Base-by-base conservation (phyloP, 2,329 filamentous ascomycete genomes). In the Cercospora zeae-maydis region DNA sequence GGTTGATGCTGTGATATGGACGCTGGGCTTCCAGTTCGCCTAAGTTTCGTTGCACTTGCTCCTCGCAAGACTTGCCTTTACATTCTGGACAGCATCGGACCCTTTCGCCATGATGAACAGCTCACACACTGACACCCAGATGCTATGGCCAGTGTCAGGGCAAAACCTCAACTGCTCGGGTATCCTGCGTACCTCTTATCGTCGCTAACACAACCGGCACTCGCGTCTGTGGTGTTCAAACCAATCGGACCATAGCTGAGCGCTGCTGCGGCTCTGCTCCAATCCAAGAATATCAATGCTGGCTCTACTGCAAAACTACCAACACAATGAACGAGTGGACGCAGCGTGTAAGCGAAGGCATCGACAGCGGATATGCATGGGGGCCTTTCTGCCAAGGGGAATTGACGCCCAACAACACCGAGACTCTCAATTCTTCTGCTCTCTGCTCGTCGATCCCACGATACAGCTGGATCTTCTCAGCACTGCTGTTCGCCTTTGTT, bases 231-330 rank as follows among this genome's bases (percentile, higher is more conserved):
- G 57, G 57, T 6, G 39, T 59, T 2, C 57, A 36, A 24, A 52
- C 19, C 14, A 52, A 59, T 13, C 57, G 47, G 14, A 59, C 57
- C 11, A 31, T 59, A 14, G 45, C 34, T 31, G 57, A 59, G 33
- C 30, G 47, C 11, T 59, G 57, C 33, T 59, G 57, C 45, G 37
- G 56, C n/a, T 45, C 55, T n/a, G 55, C 34, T 4, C 27, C 42
- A 9, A 19, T 65, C 2, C 55, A 55, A 30, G 37, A 63, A 34
- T 65, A 65, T 16, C 59, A 65, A 55, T 65, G 63, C 37, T 65
- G 63, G 63, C 30, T 56, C 3, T 65, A 62, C 34, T 65, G 63
- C 36, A 55, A 59, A 21, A 42, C 45, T 3, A 34, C 27, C 3
- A 9, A 36, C 13, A 16, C 24, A 4, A 47, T 49, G 14, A 54